These are phyloP conservation scores for Solanum etuberosum DNA, from an alignment of 257 asterid species.

Conservation along the genomic window DNA sequence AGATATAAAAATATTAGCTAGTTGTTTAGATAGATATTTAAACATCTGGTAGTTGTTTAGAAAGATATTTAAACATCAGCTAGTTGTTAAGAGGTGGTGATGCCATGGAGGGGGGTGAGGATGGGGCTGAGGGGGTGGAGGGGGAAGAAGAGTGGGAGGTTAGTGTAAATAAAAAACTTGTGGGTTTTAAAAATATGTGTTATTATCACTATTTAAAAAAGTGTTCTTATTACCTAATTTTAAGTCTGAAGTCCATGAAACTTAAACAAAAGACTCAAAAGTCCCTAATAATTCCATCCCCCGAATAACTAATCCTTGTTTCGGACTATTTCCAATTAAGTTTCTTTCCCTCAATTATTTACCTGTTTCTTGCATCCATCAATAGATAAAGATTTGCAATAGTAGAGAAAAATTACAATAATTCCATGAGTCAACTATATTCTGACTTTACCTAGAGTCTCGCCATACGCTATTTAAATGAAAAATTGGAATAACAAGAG, in stretches of 20 bases:
- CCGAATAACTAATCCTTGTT: not conserved
- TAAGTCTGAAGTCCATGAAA: not conserved
- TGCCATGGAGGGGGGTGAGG: not conserved
- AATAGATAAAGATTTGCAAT: not conserved
- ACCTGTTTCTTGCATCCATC: not conserved
- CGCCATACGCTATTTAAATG: conserved; percentile 96
- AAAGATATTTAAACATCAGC: not conserved
- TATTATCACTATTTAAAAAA: not conserved
- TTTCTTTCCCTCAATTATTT: not conserved
- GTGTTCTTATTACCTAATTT: not conserved
- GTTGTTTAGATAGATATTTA: not conserved
- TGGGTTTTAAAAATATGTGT: not conserved
- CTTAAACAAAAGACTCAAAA: not conserved
- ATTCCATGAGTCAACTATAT: not conserved
- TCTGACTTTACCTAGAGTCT: conserved; percentile 72
- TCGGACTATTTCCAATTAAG: not conserved
- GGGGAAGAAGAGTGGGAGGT: not conserved
- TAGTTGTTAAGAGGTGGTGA: not conserved
- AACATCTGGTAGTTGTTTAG: not conserved
- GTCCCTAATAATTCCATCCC: not conserved
- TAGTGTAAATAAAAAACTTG: not conserved
- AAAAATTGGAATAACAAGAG: conserved; percentile 95
- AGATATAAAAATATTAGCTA: not conserved
- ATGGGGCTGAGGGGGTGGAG: not conserved
- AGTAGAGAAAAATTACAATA: not conserved